Base-by-base conservation (phyloP, 1,284 basidiomycete genomes). In the Ceratobasidium sp. region DNA sequence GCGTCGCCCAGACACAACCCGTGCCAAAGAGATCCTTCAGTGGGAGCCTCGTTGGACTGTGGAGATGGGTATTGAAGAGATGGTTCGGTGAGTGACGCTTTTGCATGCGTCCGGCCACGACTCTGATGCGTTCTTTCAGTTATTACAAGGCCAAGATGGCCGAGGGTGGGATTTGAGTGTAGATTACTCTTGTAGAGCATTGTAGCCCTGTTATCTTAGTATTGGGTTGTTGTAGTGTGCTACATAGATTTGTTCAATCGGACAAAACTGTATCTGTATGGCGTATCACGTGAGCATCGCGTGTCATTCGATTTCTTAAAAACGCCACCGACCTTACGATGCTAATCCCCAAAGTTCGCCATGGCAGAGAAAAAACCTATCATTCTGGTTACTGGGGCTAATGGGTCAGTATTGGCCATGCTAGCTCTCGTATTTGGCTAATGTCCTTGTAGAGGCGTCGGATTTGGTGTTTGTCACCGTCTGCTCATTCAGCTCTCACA, bases 11-110 rank as follows among this genome's bases (percentile, higher is more conserved):
- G 97, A 99, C 84, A 98, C 95, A 52, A 92, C 94, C 41, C 89
- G 96, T 68, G 97, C 97, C 75, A 95, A 94, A 85, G 88, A 93
- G 83, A 85, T 88, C n/a, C 89, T 99, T 60, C 87, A 89, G 41
- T 99, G 97, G 97, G 91, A 97, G 83, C 96, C 97, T n/a, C 89
- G 91, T 82, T 99, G 96, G 95, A 93, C 92, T 20, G 91, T 96
- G 33, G 88, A 90, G 78, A 95, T 95, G 89, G 96, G 96, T n/a
- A 84, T 97, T 74, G 93, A 95, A 85, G 96, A 97, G 87, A 97
- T 96, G 93, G 94, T 96, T 52, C 87, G 92, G 79, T 73, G 30
- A 73, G 70, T 73, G 20, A 3, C 3, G 23, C 52, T 23, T 6
- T 35, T 48, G 62, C n/a, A 16, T 30, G 44, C 38, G 44, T 44